Evolutionary conservation across 495 filamentous ascomycete species (phyloP).

Genomic region (Sphaerosporella brunnea): DNA sequence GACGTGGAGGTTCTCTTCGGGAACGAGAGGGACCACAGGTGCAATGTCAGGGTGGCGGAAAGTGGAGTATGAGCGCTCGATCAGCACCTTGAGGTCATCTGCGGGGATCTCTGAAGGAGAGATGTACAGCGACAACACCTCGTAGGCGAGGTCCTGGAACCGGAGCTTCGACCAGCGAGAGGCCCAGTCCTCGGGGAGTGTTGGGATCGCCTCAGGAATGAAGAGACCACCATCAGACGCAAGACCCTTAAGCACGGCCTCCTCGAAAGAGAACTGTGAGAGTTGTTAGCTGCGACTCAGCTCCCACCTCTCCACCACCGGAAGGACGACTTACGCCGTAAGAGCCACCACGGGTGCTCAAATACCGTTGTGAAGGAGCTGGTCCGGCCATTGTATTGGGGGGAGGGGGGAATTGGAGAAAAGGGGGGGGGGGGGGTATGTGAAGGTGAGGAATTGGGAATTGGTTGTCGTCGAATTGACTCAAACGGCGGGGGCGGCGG

Average conservation of each 20-base stretch:
- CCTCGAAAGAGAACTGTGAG: constrained; percentile 84
- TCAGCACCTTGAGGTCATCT: constrained; percentile 61
- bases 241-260: constrained; percentile 78
- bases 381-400: constrained; percentile 27
- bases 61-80: constrained; percentile 62
- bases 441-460: no score
- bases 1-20: constrained; percentile 52
- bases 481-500: neutral
- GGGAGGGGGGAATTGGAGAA: neutral
- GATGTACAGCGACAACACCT: constrained; percentile 66
- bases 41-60: constrained; percentile 62
- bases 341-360: constrained; percentile 64
- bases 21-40: constrained; percentile 46
- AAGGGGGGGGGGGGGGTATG: neutral
- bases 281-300: constrained; percentile 15
- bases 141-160: constrained; percentile 61
- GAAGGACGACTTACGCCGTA: constrained; percentile 42
- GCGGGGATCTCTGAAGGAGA: constrained; percentile 62
- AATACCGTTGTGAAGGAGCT: constrained; percentile 55
- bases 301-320: neutral
- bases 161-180: constrained; percentile 54
- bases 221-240: constrained; percentile 80
- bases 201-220: constrained; percentile 66
- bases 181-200: constrained; percentile 43
- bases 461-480: no score